phyloP scores from a whole-genome alignment of 495 filamentous ascomycete genomes.

The Sphaerosporella brunnea region DNA sequence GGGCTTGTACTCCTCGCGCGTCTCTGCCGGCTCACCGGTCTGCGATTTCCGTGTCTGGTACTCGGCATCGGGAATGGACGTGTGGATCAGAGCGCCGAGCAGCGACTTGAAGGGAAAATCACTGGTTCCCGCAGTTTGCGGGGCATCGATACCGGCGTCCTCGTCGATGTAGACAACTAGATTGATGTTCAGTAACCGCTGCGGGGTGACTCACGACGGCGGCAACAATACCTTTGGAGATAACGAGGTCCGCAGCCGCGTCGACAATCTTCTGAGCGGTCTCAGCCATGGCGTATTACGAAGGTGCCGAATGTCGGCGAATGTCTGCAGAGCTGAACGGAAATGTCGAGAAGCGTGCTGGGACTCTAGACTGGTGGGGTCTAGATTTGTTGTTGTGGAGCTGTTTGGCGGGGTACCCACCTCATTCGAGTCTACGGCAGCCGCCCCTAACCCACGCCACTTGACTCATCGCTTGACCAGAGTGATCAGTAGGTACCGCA shows the following conservation, averaged over 20 bases:
- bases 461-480: too few species aligned
- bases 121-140: constrained; percentile 39
- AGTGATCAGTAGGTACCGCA: too few species aligned
- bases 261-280: constrained; percentile 11
- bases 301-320: too few species aligned
- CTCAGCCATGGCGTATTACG: too few species aligned
- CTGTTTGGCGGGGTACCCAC: too few species aligned
- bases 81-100: constrained; percentile 43
- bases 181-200: constrained; percentile 7
- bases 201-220: neutral
- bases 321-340: too few species aligned
- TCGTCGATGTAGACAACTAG: constrained; percentile 46
- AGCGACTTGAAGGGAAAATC: constrained; percentile 49
- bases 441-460: too few species aligned
- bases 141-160: constrained; percentile 43
- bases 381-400: too few species aligned
- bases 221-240: constrained; percentile 5
- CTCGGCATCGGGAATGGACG: constrained; percentile 33
- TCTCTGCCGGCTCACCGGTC: constrained; percentile 38
- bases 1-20: constrained; percentile 43
- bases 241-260: constrained; percentile 13
- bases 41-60: constrained; percentile 47
- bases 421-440: too few species aligned
- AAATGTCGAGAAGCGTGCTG: too few species aligned
- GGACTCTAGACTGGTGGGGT: too few species aligned